Conservation (phyloP, 305 asterid genomes). For the Solanum hybrid region DNA sequence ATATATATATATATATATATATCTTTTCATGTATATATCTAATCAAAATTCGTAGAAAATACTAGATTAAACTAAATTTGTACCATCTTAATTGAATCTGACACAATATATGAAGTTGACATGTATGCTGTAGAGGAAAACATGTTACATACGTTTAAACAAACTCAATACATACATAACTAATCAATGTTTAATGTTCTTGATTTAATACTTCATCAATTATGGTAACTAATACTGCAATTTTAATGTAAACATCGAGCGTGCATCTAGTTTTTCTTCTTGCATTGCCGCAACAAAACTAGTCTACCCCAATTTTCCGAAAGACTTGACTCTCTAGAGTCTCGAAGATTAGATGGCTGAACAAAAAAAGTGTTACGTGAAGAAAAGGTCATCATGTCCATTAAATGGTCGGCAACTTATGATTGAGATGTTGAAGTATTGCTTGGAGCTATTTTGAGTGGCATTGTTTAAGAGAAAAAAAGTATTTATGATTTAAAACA, state of each 20-base stretch:
- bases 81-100: no score
- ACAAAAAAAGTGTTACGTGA: neutral
- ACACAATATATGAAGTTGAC: neutral
- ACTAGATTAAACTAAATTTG: no score
- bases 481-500: no score
- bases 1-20: no score
- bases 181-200: neutral
- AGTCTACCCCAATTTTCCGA: neutral
- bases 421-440: neutral
- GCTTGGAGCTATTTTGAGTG: neutral
- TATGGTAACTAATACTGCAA: neutral
- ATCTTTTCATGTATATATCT: no score
- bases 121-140: neutral
- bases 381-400: neutral
- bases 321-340: neutral
- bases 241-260: neutral
- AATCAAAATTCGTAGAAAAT: no score
- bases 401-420: neutral
- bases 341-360: neutral
- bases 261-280: neutral
- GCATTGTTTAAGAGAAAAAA: neutral
- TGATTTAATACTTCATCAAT: neutral
- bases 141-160: neutral
- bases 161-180: neutral
- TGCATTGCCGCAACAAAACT: neutral